Evolutionary conservation across 441 rosid genomes (phyloP).

Genomic region (Omphalea diandra): DNA sequence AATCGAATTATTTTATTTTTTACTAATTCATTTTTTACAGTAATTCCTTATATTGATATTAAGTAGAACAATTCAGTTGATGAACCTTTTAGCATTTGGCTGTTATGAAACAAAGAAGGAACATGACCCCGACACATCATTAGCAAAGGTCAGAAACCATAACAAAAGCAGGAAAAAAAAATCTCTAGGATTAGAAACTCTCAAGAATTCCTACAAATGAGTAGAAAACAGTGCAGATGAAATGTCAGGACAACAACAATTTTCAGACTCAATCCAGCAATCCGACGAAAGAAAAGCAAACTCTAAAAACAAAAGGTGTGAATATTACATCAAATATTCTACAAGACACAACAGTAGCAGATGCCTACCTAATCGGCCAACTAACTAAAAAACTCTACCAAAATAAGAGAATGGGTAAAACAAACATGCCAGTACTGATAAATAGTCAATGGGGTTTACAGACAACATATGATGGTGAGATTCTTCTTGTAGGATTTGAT

Average conservation of each 20-base stretch:
- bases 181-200: neutral
- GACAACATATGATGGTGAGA: constrained; percentile 31
- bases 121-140: no score
- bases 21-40: no score
- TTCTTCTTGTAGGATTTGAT: constrained; percentile 17
- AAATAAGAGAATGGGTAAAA: constrained; percentile 28
- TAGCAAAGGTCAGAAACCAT: no score
- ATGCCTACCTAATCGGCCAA: constrained; percentile 35
- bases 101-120: no score
- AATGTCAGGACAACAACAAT: constrained; percentile 11
- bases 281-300: constrained; percentile 7
- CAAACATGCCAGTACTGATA: constrained; percentile 18
- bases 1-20: no score
- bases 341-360: constrained; percentile 40
- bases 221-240: neutral
- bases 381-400: constrained; percentile 30
- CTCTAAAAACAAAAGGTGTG: constrained; percentile 25
- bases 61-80: no score
- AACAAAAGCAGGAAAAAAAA: neutral
- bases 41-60: no score
- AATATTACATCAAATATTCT: constrained; percentile 44
- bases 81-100: no score
- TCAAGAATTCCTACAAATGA: neutral
- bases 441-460: constrained; percentile 33
- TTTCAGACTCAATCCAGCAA: constrained; percentile 19